Percentiles rank a stretch among this genome's conserved stretches.
These are phyloP conservation scores for Cryptosporidium bovis DNA, from an alignment of 169 alveolate genomes.

Conservation along the genomic window DNA sequence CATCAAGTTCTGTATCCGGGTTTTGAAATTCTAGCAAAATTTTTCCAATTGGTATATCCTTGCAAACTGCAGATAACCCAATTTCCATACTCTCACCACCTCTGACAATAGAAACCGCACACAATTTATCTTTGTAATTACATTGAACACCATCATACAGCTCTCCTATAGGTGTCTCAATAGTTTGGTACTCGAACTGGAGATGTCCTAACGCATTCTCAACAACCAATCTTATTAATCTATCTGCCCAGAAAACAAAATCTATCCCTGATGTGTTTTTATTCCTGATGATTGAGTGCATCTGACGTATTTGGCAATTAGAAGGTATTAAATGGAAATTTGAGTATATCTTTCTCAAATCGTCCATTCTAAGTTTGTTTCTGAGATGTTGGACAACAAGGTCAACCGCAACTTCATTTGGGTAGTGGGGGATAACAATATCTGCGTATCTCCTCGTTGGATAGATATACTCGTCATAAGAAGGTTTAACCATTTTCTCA, in stretches of 20 bases:
- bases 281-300: slow-evolving; percentile 74
- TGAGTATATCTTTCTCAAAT: slow-evolving; percentile 66
- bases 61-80: slow-evolving; percentile 72
- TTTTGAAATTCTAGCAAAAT: slow-evolving; percentile 56
- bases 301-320: slow-evolving; percentile 72
- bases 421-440: slow-evolving; percentile 80
- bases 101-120: slow-evolving; percentile 73
- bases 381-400: slow-evolving; percentile 75
- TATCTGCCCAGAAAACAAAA: slow-evolving; percentile 75
- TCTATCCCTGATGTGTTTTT: slow-evolving; percentile 55
- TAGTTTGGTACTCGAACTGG: slow-evolving; percentile 52
- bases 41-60: slow-evolving; percentile 71
- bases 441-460: slow-evolving; percentile 86
- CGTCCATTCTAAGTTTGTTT: slow-evolving; percentile 58
- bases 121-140: slow-evolving; percentile 53
- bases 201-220: slow-evolving; percentile 73
- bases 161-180: slow-evolving; percentile 74
- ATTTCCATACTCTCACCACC: slow-evolving; percentile 76
- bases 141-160: slow-evolving; percentile 58
- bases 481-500: slow-evolving; percentile 80
- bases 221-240: slow-evolving; percentile 73
- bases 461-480: slow-evolving; percentile 82
- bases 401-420: slow-evolving; percentile 76
- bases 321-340: slow-evolving; percentile 66
- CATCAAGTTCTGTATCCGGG: slow-evolving; percentile 69